Base-by-base conservation (phyloP, 257 asterid species). In the Nyctanthes arbortristis region DNA sequence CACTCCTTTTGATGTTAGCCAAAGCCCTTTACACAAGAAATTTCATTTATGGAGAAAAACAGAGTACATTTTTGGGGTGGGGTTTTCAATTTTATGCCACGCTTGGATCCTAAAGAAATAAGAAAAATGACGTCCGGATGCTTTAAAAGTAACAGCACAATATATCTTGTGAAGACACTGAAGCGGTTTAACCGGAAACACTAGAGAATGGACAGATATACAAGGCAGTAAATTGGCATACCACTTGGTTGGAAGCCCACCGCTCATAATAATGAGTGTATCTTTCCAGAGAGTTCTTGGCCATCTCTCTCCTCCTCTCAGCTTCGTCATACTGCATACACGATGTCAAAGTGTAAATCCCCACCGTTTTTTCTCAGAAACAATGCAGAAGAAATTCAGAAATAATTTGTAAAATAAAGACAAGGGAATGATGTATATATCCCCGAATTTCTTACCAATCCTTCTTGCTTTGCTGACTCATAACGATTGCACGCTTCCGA, bases 241-340 rank as follows among this genome's bases (percentile, higher is more conserved):
- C 99, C 90, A 89, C 80, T 85, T 94, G 99, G 79, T 94, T 94
- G 68, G 99, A 89, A 52, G 99, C 99, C 99, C 99, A 94, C 61
- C 99, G 93, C 78, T 94, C 99, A 66, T 91, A 94, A 73, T 94
- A 94, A 84, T 94, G 99, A n/a, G 98, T 94, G 85, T 94, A 94
- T 88, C 99, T 89, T 77, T 94, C 99, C 86, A 94, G 76, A 36
- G 99, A 94, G 81, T 94, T 94, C 79, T 94, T 94, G n/a, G 99
- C 99, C 99, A 94, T 91, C 89, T 94, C 99, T 81, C 98, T 91
- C 79, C 99, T 87, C 84, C 84, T 84, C 82, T 94, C 99, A 45
- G 96, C 73, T 47, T 94, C 99, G 79, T 94, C 99, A 82, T 94
- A 94, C 99, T 94, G 84, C 71, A 68, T 20, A 24, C 66, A 77